Base-by-base conservation (phyloP, 306 rosid genomes). In the Cicer arietinum region DNA sequence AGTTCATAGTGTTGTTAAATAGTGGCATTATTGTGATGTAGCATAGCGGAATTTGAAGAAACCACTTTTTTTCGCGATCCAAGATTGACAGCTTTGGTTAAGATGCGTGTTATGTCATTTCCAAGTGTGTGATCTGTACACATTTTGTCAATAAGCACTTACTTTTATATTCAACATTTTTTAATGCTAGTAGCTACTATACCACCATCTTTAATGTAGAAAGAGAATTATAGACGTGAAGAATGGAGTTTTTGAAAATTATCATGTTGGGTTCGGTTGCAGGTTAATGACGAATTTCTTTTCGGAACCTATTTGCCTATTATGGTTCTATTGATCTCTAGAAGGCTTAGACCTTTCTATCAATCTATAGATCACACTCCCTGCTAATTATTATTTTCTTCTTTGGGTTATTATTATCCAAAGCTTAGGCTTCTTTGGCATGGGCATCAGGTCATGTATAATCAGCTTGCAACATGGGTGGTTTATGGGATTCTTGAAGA, bases 401-500 rank as follows among this genome's bases (percentile, higher is more conserved):
- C 46, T 50, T 72, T 40, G 44, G 48, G 70, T 75, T 80, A 9
- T 67, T 82, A 20, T 62, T 85, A 83, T 62, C 86, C 89, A 82
- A 89, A 90, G 79, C 85, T 50, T 83, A 94, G 99, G 93, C 97
- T 94, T 83, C 99, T 94, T 70, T 92, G 99, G 99, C 99, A 92
- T 46, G 97, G 93, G 51, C 93, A 94, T 87, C 99, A 92, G 87
- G 93, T 92, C 65, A 82, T 94, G 93, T 92, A 94, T 80, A 90
- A 94, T 76, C 99, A 94, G 85, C 95, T 94, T 53, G 96, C 96
- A 43, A 86, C 99, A 3, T 92, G 99, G 99, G 88, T 92, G 93
- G 90, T 94, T 69, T 94, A 92, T 75, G 99, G 97, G 76, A 86
- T 89, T 57, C 99, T 90, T 85, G 96, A 91, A 86, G 99, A 94